phyloP scores from a whole-genome alignment of 768 basidiomycete genomes.

The Lentinula guzmanii region DNA sequence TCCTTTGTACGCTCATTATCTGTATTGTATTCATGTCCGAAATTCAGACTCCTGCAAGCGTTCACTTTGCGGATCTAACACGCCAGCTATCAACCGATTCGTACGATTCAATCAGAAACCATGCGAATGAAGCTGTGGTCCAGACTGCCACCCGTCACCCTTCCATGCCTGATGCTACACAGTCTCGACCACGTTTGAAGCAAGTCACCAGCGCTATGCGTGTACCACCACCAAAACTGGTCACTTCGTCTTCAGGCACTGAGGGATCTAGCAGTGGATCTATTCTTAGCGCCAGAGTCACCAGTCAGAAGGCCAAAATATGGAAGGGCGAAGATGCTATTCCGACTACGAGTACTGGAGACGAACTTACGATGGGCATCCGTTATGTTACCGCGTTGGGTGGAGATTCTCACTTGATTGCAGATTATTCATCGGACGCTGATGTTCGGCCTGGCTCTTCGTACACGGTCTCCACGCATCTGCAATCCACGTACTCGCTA shows the following conservation, averaged over 20 bases:
- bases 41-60: conserved; percentile 27
- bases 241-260: conserved; percentile 24
- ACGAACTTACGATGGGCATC: conserved; percentile 64
- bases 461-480: conserved; percentile 30
- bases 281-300: conserved; percentile 33
- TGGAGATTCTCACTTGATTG: conserved; percentile 13
- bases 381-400: conserved; percentile 69
- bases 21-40: conserved; percentile 21
- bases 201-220: conserved; percentile 66
- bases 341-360: conserved; percentile 39
- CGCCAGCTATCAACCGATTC: conserved; percentile 31
- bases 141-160: conserved; percentile 32
- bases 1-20: conserved; percentile 39
- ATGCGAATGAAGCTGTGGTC: conserved; percentile 40
- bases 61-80: conserved; percentile 31
- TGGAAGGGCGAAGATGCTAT: conserved; percentile 25
- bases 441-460: conserved; percentile 17
- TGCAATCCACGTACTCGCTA: conserved; percentile 56
- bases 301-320: conserved; percentile 64
- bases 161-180: background rate
- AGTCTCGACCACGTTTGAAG: conserved; percentile 53
- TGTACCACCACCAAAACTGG: conserved; percentile 53
- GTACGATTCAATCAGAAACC: conserved; percentile 24
- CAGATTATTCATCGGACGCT: conserved; percentile 3
- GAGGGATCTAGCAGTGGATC: conserved; percentile 9